Evolutionary conservation across 2,329 filamentous ascomycete genomes (phyloP).

Genomic region (Alternaria tenuissima): DNA sequence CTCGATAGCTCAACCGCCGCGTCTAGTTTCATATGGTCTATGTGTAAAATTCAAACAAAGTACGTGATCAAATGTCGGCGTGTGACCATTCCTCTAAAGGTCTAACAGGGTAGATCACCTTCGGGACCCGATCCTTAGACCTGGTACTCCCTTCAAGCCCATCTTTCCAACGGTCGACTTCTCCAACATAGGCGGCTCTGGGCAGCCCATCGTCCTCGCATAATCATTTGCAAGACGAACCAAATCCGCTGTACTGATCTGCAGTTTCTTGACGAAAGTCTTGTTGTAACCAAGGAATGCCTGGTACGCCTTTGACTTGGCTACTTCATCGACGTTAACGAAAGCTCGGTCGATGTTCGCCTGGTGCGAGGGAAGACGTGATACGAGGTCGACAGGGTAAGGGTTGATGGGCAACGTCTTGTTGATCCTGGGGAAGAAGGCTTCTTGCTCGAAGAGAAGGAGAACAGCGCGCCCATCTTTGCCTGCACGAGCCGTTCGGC

Average conservation of each 20-base stretch:
- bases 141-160: conserved; percentile 57
- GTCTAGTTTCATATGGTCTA: conserved; percentile 10
- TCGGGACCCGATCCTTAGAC: conserved; percentile 47
- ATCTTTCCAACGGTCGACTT: conserved; percentile 58
- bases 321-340: conserved; percentile 48
- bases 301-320: conserved; percentile 57
- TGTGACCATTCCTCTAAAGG: not conserved
- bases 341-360: conserved; percentile 46
- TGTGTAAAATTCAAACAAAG: conserved; percentile 13
- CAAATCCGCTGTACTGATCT: conserved; percentile 49
- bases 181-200: conserved; percentile 57
- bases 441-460: conserved; percentile 61
- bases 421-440: conserved; percentile 61
- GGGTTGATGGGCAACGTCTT: conserved; percentile 60
- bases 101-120: conserved; percentile 4
- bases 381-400: conserved; percentile 55
- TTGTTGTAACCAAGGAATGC: conserved; percentile 60
- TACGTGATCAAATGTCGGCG: not conserved
- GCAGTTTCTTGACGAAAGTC: conserved; percentile 54
- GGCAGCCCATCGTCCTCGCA: conserved; percentile 54
- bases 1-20: conserved; percentile 7
- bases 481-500: conserved; percentile 53
- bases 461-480: conserved; percentile 63
- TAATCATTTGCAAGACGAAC: conserved; percentile 56
- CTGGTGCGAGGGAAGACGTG: conserved; percentile 44